phyloP scores from a whole-genome alignment of 2,329 filamentous ascomycete genomes.

The Aspergillus calidoustus region DNA sequence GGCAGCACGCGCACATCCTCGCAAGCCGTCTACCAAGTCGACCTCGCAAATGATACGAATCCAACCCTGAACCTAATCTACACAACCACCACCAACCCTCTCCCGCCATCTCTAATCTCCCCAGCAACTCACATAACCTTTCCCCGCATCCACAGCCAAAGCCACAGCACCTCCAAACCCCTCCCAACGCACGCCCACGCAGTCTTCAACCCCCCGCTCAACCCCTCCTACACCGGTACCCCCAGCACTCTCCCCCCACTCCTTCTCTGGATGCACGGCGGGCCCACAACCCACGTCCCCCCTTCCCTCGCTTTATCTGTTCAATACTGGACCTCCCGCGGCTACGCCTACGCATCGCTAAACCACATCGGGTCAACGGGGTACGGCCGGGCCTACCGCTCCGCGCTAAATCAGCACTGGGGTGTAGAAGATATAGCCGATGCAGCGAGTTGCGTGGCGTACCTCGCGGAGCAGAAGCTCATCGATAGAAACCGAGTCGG shows the following conservation, averaged over 20 bases:
- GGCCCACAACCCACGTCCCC: slow-evolving; percentile 52
- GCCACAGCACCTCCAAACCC: neutral
- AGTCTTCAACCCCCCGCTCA: slow-evolving; percentile 55
- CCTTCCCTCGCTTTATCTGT: slow-evolving; percentile 51
- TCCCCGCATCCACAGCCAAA: neutral
- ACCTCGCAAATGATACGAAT: neutral
- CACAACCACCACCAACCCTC: no score
- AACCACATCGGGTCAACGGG: slow-evolving; percentile 60
- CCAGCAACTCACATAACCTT: slow-evolving; percentile 3
- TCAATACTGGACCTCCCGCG: slow-evolving; percentile 61
- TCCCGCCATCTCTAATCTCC: neutral
- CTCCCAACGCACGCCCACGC: neutral
- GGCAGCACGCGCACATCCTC: slow-evolving; percentile 26
- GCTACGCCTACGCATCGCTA: slow-evolving; percentile 56
- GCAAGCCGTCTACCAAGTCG: slow-evolving; percentile 26
- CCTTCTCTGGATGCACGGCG: slow-evolving; percentile 58
- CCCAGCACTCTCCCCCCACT: slow-evolving; percentile 50
- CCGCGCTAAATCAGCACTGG: slow-evolving; percentile 56
- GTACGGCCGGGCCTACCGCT: slow-evolving; percentile 57
- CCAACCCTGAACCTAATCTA: neutral
- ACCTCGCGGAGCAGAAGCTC: slow-evolving; percentile 44
- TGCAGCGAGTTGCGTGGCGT: slow-evolving; percentile 51
- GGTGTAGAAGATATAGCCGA: slow-evolving; percentile 58
- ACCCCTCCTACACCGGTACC: slow-evolving; percentile 49
- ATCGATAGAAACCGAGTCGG: slow-evolving; percentile 49